A percentile compares a stretch with the other conserved stretches of the same genome.
phyloP scores from a whole-genome alignment of 2,329 filamentous ascomycete genomes.

The Alternaria incomplexa region DNA sequence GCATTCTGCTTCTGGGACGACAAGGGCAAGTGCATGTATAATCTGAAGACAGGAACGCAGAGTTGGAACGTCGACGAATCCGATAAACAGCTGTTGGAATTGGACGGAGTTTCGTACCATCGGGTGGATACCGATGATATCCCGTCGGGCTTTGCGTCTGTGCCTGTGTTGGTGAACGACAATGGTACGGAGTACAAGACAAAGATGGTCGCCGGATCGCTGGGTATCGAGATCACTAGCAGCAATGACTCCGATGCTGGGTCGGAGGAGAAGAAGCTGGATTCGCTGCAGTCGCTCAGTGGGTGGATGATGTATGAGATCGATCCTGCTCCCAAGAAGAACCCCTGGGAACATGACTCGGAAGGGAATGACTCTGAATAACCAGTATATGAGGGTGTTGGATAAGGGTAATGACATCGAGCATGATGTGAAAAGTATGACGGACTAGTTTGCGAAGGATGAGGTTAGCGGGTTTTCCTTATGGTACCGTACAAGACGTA shows the following conservation, averaged over 20 bases:
- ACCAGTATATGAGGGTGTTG: not conserved
- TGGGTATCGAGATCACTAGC: slow-evolving; percentile 13
- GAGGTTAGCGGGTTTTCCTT: not conserved
- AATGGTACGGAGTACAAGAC: slow-evolving; percentile 8
- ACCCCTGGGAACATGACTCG: not conserved
- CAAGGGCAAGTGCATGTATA: slow-evolving; percentile 11
- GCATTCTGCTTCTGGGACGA: slow-evolving; percentile 28
- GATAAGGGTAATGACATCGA: not conserved
- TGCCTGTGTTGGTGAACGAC: slow-evolving; percentile 19
- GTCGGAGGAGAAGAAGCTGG: slow-evolving; percentile 3
- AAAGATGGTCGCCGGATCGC: slow-evolving; percentile 19
- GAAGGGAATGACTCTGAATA: not conserved
- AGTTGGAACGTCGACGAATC: not conserved
- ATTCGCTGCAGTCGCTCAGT: slow-evolving; percentile 13
- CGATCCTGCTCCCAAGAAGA: not conserved
- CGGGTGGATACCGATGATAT: slow-evolving; percentile 7
- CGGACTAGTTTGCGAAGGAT: not conserved
- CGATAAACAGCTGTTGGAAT: not conserved
- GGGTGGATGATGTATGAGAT: slow-evolving; percentile 23
- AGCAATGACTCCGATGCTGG: not conserved
- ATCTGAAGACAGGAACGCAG: not conserved
- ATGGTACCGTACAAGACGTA: not conserved
- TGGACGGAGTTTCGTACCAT: slow-evolving; percentile 12
- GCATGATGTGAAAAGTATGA: not conserved
- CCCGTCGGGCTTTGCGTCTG: slow-evolving; percentile 6